Evolutionary conservation across 2,329 filamentous ascomycete genomes (phyloP).

Genomic region (Ceratocystis huliohia): DNA sequence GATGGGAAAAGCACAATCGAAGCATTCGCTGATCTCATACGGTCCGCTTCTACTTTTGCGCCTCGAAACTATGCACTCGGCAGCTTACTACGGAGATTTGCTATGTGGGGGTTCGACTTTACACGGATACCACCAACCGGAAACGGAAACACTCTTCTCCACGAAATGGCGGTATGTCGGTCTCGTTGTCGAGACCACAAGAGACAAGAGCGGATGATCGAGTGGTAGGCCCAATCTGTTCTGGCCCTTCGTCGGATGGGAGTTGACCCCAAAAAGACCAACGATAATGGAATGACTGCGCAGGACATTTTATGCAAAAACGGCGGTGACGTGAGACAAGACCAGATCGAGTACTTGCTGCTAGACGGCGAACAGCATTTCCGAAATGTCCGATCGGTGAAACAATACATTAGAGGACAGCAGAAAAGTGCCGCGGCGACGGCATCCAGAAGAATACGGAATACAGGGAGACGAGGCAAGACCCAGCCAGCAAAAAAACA

Average conservation of each 20-base stretch:
- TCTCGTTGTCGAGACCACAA: neutral
- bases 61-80: constrained; percentile 12
- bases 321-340: neutral
- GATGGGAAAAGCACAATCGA: neutral
- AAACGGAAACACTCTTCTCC: constrained; percentile 15
- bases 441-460: neutral
- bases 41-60: constrained; percentile 9
- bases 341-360: constrained; percentile 4
- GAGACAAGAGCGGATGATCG: constrained; percentile 6
- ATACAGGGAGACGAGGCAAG: neutral
- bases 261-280: constrained; percentile 11
- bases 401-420: neutral
- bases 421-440: neutral
- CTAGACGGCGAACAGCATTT: neutral
- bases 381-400: neutral
- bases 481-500: neutral
- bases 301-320: constrained; percentile 13
- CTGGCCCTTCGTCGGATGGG: constrained; percentile 9
- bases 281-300: constrained; percentile 10
- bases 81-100: constrained; percentile 11
- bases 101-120: constrained; percentile 16
- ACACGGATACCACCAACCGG: neutral
- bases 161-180: constrained; percentile 16
- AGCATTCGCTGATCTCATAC: constrained; percentile 11
- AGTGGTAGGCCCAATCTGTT: constrained; percentile 15